Evolutionary conservation across 306 rosid genomes (phyloP).

Genomic region (Fragaria ananassa): DNA sequence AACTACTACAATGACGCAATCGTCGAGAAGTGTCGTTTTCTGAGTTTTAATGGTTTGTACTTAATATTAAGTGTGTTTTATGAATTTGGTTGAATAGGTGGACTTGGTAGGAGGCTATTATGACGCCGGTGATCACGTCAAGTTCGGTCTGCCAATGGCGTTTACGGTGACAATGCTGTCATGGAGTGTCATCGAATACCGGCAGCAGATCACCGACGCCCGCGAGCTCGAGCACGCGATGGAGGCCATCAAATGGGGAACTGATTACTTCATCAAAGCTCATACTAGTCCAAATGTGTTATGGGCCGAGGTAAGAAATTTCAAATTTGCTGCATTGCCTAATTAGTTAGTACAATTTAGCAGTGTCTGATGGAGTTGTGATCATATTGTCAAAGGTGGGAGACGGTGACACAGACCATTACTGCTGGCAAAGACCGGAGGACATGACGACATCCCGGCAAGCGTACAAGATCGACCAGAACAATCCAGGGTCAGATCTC

Average conservation of each 20-base stretch:
- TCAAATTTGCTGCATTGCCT: not conserved
- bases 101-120: conserved; percentile 97
- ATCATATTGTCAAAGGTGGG: conserved; percentile 55
- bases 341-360: not conserved
- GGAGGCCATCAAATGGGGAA: conserved; percentile 97
- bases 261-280: conserved; percentile 95
- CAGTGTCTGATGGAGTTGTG: not conserved
- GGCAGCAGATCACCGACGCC: conserved; percentile 59
- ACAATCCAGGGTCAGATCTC: conserved; percentile 91
- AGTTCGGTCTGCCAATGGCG: conserved; percentile 96
- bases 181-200: conserved; percentile 76
- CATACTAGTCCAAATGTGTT: conserved; percentile 86
- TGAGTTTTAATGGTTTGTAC: not conserved
- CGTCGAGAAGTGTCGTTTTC: not conserved
- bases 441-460: conserved; percentile 97
- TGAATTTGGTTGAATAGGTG: conserved; percentile 36
- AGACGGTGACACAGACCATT: conserved; percentile 96
- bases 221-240: conserved; percentile 77
- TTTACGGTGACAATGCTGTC: conserved; percentile 96
- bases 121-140: conserved; percentile 98
- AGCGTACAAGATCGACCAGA: conserved; percentile 81
- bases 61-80: not conserved
- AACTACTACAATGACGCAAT: not conserved
- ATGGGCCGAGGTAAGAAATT: conserved; percentile 78
- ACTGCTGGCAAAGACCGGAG: conserved; percentile 97